A percentile compares a stretch with the other conserved stretches of the same genome.
These are phyloP conservation scores for Malus hybrid DNA, from an alignment of 331 rosid genomes.

Conservation along the genomic window DNA sequence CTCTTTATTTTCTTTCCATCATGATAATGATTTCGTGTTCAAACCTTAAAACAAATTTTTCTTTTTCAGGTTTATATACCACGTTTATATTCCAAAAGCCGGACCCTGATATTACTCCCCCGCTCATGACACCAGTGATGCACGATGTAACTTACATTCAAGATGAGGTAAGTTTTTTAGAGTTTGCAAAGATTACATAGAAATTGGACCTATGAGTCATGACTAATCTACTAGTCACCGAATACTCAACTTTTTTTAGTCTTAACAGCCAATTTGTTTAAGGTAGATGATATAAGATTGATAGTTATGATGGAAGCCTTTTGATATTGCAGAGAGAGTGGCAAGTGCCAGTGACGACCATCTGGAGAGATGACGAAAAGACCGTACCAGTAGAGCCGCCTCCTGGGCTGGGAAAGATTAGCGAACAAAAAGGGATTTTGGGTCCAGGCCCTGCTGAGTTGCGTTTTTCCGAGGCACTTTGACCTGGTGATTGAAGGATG, in stretches of 20 bases:
- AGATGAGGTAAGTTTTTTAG: conserved; percentile 59
- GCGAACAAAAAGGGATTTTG: conserved; percentile 90
- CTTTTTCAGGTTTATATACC: conserved; percentile 63
- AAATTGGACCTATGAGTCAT: neutral
- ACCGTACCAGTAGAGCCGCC: conserved; percentile 32
- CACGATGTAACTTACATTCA: conserved; percentile 44
- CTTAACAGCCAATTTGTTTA: neutral
- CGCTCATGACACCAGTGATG: conserved; percentile 51
- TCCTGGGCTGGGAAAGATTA: conserved; percentile 69
- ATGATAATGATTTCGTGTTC: too few relatives aligned
- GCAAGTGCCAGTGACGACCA: conserved; percentile 27
- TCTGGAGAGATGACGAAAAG: conserved; percentile 75
- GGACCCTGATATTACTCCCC: conserved; percentile 79
- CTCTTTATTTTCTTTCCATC: neutral
- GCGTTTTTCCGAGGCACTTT: conserved; percentile 79
- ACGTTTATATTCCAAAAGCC: conserved; percentile 95
- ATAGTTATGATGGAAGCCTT: neutral
- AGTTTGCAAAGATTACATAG: neutral
- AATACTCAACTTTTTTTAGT: neutral
- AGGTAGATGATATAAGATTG: too few relatives aligned
- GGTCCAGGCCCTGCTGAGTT: conserved; percentile 99
- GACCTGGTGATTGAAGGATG: conserved; percentile 5
- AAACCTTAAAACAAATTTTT: too few relatives aligned
- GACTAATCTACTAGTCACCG: neutral
- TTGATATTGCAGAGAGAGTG: conserved; percentile 32